Conservation (phyloP, 306 rosid genomes). For the Adenanthera pavonina region DNA sequence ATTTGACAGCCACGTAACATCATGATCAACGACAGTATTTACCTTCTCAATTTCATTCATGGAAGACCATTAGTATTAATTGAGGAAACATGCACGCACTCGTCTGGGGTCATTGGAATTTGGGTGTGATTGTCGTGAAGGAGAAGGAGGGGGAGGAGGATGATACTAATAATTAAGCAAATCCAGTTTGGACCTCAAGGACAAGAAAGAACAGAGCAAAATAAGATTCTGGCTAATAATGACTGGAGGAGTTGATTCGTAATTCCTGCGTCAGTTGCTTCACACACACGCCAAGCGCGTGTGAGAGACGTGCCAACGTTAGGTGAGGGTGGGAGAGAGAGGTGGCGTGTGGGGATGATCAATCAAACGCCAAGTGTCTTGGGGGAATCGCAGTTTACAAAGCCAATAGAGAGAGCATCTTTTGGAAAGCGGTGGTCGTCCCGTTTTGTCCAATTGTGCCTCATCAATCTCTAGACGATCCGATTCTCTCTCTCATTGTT, state of each 20-base stretch:
- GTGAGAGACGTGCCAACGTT: conserved; percentile 22
- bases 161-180: conserved; percentile 51
- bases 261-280: background rate
- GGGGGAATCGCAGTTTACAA: conserved; percentile 66
- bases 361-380: conserved; percentile 47
- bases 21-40: no score
- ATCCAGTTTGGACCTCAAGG: conserved; percentile 50
- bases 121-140: no score
- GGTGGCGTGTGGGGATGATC: conserved; percentile 58
- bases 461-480: conserved; percentile 80
- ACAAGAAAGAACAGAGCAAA: no score
- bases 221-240: conserved; percentile 52
- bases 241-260: conserved; percentile 8
- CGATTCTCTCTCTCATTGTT: conserved; percentile 46
- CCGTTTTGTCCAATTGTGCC: conserved; percentile 65
- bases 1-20: no score
- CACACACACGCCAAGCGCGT: conserved; percentile 38
- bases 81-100: no score
- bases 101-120: no score
- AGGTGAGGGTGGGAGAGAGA: conserved; percentile 38
- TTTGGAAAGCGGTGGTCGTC: conserved; percentile 95
- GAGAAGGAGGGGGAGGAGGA: no score
- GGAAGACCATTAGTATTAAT: no score
- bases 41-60: no score
- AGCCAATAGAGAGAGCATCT: conserved; percentile 71